phyloP scores from a whole-genome alignment of 306 rosid species.

The Castanea mollissima region DNA sequence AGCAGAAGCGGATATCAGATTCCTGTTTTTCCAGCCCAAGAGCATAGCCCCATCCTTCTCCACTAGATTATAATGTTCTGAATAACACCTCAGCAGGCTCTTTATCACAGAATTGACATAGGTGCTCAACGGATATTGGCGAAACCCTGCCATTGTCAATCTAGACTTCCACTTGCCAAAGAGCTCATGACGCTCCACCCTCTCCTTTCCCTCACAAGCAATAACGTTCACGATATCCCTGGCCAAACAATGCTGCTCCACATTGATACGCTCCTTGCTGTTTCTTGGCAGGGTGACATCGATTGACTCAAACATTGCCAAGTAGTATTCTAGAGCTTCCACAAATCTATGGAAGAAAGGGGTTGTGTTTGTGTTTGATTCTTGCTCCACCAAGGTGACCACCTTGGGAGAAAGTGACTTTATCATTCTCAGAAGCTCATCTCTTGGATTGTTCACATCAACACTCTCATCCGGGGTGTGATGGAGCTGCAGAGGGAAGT shows the following conservation, averaged over 20 bases:
- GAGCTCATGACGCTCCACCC: constrained; percentile 92
- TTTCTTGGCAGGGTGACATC: constrained; percentile 67
- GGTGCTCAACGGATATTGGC: constrained; percentile 74
- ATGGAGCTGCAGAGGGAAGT: constrained; percentile 90
- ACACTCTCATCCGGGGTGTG: constrained; percentile 98
- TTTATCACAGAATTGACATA: constrained; percentile 75
- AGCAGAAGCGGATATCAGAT: constrained; percentile 86
- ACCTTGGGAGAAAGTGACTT: constrained; percentile 81
- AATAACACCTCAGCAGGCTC: constrained; percentile 66
- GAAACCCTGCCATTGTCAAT: constrained; percentile 90
- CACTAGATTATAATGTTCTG: constrained; percentile 68
- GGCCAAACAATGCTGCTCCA: constrained; percentile 91
- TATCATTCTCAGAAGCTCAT: constrained; percentile 74
- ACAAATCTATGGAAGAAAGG: constrained; percentile 72
- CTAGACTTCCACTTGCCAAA: constrained; percentile 93
- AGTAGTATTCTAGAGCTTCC: constrained; percentile 81
- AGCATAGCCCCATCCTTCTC: constrained; percentile 95
- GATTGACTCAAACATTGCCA: constrained; percentile 90
- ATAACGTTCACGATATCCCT: constrained; percentile 79
- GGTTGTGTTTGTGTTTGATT: constrained; percentile 93
- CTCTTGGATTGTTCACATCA: constrained; percentile 79
- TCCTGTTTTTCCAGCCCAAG: constrained; percentile 86
- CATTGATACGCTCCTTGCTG: constrained; percentile 73
- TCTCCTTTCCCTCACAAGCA: constrained; percentile 86
- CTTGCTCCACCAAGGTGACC: constrained; percentile 87